phyloP scores from a whole-genome alignment of 1,284 basidiomycete genomes.

The Rhizopogon parksii region DNA sequence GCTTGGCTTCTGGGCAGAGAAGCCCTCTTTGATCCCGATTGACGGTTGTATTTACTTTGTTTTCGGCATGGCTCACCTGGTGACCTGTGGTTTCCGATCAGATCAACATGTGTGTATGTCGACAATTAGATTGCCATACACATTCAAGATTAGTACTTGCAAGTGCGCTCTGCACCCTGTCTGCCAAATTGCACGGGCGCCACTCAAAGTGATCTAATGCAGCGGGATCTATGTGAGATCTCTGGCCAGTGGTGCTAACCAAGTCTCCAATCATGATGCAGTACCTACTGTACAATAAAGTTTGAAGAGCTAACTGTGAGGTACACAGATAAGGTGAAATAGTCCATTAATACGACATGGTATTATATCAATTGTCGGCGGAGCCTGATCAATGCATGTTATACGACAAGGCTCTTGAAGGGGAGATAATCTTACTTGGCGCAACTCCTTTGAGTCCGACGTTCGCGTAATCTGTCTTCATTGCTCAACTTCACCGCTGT shows the following conservation, averaged over 20 bases:
- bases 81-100: not conserved
- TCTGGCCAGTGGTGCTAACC: not conserved
- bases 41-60: not conserved
- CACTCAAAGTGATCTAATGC: not conserved
- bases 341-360: conserved; percentile 14
- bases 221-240: not conserved
- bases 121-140: not conserved
- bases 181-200: not conserved
- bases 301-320: not conserved
- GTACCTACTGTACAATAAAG: not conserved
- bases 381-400: not conserved
- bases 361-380: conserved; percentile 9
- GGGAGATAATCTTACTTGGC: not conserved
- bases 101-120: too few relatives aligned
- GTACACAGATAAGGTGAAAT: conserved; percentile 20
- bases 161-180: not conserved
- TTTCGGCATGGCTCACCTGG: not conserved
- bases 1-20: not conserved
- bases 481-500: not conserved
- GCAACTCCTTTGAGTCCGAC: not conserved
- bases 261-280: not conserved
- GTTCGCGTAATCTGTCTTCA: not conserved
- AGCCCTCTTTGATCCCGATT: not conserved
- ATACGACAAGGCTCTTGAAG: not conserved
- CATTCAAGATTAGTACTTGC: not conserved